Base-by-base conservation (phyloP, 1,284 basidiomycete genomes). In the Ceratobasidium sp. region DNA sequence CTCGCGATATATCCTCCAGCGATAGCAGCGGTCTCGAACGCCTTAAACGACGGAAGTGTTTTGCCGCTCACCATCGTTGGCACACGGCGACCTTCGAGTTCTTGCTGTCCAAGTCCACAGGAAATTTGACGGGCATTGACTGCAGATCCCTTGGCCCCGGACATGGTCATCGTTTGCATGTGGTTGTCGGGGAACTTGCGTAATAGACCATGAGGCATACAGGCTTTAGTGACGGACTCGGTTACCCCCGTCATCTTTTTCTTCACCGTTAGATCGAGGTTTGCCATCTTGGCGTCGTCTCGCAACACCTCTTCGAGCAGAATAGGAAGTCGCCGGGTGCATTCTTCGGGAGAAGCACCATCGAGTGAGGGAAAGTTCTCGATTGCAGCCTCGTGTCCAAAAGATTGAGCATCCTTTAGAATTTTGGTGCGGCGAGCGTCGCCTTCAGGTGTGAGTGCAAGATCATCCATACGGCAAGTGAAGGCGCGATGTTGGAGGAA, bases 1-100 rank as follows among this genome's bases (percentile, higher is more conserved):
- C 96, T 97, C n/a, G 94, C 95, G 61, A 99, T 94, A 81, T 97
- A 99, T n/a, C 97, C 97, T 81, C 97, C 97, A 18, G 97, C 97
- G 75, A 98, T 93, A 0, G 97, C 95, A 72, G 91, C 92, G 3
- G 97, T 99, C 82, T 99, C 97, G 81, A 98, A 98, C 0, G 97
- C 85, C 79, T 93, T 93, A 89, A 99, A 99, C 3, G 96, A 96
- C 1, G 97, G 97, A 16, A 99, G 84, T 0, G 97, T 98, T 84
- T 99, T 99, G 14, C 97, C 97, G 76, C 94, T 97, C 74, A 99
- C 92, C 97, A 99, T 99, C 60, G 96, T 93, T 2, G 97, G 97
- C 16, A 99, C 97, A 81, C 97, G 95, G 75, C 97, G 93, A 77
- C 97, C 97, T 83, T 99, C 97, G 50, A 99, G 85, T 76, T 98